Base-by-base conservation (phyloP, 1,284 basidiomycete genomes). In the Dichomitus squalens region DNA sequence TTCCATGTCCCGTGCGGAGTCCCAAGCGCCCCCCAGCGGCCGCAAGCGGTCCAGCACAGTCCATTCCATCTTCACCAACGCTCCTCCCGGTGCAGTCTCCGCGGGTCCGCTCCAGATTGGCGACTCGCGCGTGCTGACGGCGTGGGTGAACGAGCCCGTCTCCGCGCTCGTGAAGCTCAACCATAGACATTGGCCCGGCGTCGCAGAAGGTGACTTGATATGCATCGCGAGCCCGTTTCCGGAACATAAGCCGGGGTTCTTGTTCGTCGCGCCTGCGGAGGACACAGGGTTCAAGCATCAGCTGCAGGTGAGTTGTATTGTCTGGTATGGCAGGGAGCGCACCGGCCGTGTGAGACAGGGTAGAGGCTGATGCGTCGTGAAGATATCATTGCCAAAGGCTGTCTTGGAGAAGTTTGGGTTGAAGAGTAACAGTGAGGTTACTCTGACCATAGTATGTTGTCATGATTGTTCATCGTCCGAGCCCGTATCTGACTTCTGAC, bases 81-180 rank as follows among this genome's bases (percentile, higher is more conserved):
- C 60, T 68, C 18, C 14, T 55, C 14, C 35, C 49, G 11, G 20
- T 7, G 29, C 18, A 7, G 23, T 59, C 3, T 59, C 66, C 2
- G 65, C 75, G n/a, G 60, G 72, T 3, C 82, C 84, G 0, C 74
- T 91, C 12, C 78, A 79, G 65, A 65, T 82, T 27, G 89, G 88
- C 14, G 87, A 88, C 64, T 77, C 73, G 7, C 86, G 81, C 61
- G 71, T 79, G 0, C 73, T 92, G 34, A 87, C 84, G 40, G 78
- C 80, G 14, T 91, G 90, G 90, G 88, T 91, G 4, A 86, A 90
- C 65, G 87, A 90, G 59, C 67, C 79, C n/a, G 84, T 81, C 80
- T 0, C 68, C 77, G 4, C 56, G 1, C 75, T 75, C 29, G 84
- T 90, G 51, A 77, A 84, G 14, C 78, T 93, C 67, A 92, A 92